Percentiles rank a stretch among this genome's conserved stretches.
These are phyloP conservation scores for Saposhnikovia divaricata DNA, from an alignment of 129 eudicot genomes.

Conservation along the genomic window DNA sequence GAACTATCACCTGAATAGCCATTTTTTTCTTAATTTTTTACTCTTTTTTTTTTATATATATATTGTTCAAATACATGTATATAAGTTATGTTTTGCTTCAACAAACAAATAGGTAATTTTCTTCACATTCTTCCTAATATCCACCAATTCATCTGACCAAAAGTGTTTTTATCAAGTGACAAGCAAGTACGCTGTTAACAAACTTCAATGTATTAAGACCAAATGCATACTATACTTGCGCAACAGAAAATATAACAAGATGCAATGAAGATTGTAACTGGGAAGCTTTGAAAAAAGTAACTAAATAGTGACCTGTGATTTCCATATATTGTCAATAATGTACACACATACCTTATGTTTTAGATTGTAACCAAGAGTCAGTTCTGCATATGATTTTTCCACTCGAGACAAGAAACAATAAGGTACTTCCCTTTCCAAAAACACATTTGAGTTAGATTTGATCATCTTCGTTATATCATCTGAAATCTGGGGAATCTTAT, in stretches of 20 bases:
- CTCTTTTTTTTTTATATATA: not conserved
- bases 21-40: not conserved
- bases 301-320: not conserved
- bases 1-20: not conserved
- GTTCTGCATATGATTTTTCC: conserved; percentile 69
- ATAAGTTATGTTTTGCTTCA: not conserved
- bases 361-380: conserved; percentile 86
- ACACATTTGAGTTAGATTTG: conserved; percentile 53
- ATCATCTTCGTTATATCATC: conserved; percentile 74
- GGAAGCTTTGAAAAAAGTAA: not conserved
- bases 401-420: conserved; percentile 74
- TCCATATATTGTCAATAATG: not conserved
- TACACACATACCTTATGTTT: conserved; percentile 50
- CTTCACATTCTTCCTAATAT: not conserved
- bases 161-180: not conserved
- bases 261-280: conserved; percentile 6
- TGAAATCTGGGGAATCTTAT: conserved; percentile 60
- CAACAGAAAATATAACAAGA: not conserved
- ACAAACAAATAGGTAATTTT: not conserved
- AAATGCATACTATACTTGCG: not conserved
- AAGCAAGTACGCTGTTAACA: not conserved
- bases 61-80: not conserved
- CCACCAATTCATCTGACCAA: not conserved
- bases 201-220: not conserved
- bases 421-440: conserved; percentile 75